A percentile compares a stretch with the other conserved stretches of the same genome.
Evolutionary conservation across 257 asterid species (phyloP).

Genomic region (Solanum dulcamara): DNA sequence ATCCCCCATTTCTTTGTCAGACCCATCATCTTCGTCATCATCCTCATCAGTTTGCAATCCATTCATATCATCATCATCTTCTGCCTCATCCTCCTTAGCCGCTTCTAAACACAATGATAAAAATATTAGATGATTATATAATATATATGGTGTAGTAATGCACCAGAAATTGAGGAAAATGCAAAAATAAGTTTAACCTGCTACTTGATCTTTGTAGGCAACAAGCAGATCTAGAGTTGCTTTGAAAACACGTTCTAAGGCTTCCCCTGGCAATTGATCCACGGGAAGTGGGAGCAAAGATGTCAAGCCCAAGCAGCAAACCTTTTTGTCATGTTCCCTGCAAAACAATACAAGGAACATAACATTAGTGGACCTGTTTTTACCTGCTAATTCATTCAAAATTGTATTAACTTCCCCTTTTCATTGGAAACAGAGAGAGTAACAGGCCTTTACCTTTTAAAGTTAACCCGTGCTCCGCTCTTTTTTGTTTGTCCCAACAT

Average conservation of each 20-base stretch:
- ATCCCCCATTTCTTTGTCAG: slow-evolving; percentile 93
- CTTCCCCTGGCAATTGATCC: slow-evolving; percentile 81
- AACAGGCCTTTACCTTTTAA: slow-evolving; percentile 49
- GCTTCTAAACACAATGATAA: slow-evolving; percentile 35
- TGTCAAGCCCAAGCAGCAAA: slow-evolving; percentile 94
- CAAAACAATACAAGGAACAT: slow-evolving; percentile 5
- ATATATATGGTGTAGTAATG: neutral
- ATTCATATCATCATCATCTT: slow-evolving; percentile 67
- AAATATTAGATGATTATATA: neutral
- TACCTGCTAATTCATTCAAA: neutral
- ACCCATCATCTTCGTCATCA: slow-evolving; percentile 54
- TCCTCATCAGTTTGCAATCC: slow-evolving; percentile 74
- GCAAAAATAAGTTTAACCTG: slow-evolving; percentile 38
- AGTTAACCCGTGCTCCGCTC: slow-evolving; percentile 66
- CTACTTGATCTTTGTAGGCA: slow-evolving; percentile 91
- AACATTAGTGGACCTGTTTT: neutral
- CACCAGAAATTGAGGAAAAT: neutral
- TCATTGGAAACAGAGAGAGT: neutral
- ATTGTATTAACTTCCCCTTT: neutral
- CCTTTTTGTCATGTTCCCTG: slow-evolving; percentile 97
- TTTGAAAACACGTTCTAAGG: slow-evolving; percentile 88
- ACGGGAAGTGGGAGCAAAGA: slow-evolving; percentile 89
- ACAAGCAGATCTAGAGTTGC: slow-evolving; percentile 83
- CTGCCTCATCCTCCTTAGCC: slow-evolving; percentile 69
- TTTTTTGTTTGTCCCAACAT: slow-evolving; percentile 85